Evolutionary conservation across 306 rosid genomes (phyloP), one percentile per base, ranked within the genome.

Genomic region (Potentilla sterilis): DNA sequence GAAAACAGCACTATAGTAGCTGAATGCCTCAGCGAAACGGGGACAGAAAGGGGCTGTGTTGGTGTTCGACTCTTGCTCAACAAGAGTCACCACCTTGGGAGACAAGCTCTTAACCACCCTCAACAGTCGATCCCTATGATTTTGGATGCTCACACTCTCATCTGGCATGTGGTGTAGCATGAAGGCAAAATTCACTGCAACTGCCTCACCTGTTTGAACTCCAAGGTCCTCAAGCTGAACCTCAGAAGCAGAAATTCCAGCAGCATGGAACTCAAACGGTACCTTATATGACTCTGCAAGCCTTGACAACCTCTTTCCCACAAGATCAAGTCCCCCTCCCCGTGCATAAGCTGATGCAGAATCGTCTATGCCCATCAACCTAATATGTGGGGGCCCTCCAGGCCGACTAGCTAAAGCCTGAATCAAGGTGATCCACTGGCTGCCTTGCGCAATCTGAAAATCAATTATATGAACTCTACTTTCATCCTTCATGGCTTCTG

Each of bases 1-100:
- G 14, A 94, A 94, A 58, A 90, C 68, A 9, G 96, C 87, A 61
- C 77, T 61, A 79, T 85, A 90, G 77, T 87, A 85, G 75, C 84
- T 78, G 76, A 92, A 35, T 12, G 97, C 86, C 87, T 94, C 96
- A 28, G 89, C 52, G 42, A 94, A 90, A 64, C 97, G 95, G 6
- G 94, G 82, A 38, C 81, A 76, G 78, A 94, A 94, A 6, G 95
- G 86, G 24, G 88, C 85, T 12, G 87, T 84, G 43, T 84, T 90
- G 77, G 94, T 87, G 70, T 90, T 83, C 8, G 83, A 82, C 78
- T 94, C 98, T 64, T 85, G 96, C 82, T 94, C 97, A 58, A 94
- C 89, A n/a, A 94, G 89, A 18, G 98, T 89, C 84, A 90, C 97
- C 37, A 94, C 91, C 82, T 87, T 90, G 4, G 97, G 98, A 51